phyloP scores from a whole-genome alignment of 2,329 filamentous ascomycete genomes.

The Colletotrichum godetiae region DNA sequence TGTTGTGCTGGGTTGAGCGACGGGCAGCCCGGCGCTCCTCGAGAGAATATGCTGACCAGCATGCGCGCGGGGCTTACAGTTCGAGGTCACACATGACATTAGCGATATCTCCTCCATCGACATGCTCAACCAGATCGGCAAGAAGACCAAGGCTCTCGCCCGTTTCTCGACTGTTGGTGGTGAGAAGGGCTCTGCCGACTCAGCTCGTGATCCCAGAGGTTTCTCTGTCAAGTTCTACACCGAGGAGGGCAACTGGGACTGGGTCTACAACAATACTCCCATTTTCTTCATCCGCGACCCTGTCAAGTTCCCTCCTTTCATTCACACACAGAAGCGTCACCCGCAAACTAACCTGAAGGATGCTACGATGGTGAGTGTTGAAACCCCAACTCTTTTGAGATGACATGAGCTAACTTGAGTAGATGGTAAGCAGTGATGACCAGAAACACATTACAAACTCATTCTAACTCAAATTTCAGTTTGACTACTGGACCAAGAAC shows the following conservation, averaged over 20 bases:
- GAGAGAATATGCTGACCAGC: not conserved
- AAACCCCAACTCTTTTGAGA: not conserved
- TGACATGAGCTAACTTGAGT: slow-evolving; percentile 1
- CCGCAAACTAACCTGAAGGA: slow-evolving; percentile 78
- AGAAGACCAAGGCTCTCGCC: slow-evolving; percentile 74
- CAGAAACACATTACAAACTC: not conserved
- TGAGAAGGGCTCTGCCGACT: slow-evolving; percentile 77
- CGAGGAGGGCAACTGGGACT: slow-evolving; percentile 77
- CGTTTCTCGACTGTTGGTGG: slow-evolving; percentile 83
- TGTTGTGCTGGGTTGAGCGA: too few species aligned
- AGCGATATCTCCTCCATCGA: slow-evolving; percentile 65
- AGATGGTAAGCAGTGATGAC: slow-evolving; percentile 17
- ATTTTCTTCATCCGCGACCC: slow-evolving; percentile 83
- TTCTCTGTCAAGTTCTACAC: slow-evolving; percentile 80
- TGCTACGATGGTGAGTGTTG: slow-evolving; percentile 66
- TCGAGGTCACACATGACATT: slow-evolving; percentile 57
- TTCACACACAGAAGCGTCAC: slow-evolving; percentile 82
- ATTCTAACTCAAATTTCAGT: slow-evolving; percentile 47
- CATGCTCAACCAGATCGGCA: slow-evolving; percentile 70
- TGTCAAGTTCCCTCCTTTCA: slow-evolving; percentile 79
- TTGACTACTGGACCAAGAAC: slow-evolving; percentile 64
- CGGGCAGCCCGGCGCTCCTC: not conserved
- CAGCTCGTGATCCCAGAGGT: slow-evolving; percentile 77
- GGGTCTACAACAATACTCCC: slow-evolving; percentile 82
- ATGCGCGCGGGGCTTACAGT: slow-evolving; percentile 41